Percentiles rank a stretch among this genome's conserved stretches.
Evolutionary conservation across 1,284 basidiomycete genomes (phyloP).

Genomic region (Cryptococcus sp.): DNA sequence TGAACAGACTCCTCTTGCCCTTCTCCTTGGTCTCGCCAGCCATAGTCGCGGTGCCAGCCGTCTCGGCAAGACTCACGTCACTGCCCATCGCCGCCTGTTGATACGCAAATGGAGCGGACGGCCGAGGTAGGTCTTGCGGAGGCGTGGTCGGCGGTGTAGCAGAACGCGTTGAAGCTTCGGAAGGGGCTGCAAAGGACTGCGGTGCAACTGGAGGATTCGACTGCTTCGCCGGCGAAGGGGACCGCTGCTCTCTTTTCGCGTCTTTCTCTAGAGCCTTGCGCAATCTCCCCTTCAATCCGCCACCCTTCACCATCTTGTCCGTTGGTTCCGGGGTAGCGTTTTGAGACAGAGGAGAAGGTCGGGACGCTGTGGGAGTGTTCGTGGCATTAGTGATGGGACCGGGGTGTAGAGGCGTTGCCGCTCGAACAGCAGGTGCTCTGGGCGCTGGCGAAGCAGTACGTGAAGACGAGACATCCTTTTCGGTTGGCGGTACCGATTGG

Average conservation of each 20-base stretch:
- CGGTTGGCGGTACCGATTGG: neutral
- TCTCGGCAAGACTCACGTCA: conserved; percentile 46
- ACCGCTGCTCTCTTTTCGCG: conserved; percentile 27
- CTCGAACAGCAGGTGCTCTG: conserved; percentile 1
- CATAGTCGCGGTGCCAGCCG: conserved; percentile 42
- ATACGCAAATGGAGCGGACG: conserved; percentile 35
- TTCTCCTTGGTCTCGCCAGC: conserved; percentile 55
- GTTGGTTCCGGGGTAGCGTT: conserved; percentile 37
- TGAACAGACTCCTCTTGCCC: conserved; percentile 62
- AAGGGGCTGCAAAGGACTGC: conserved; percentile 28
- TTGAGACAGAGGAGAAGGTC: conserved; percentile 43
- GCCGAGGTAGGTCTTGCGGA: conserved; percentile 33
- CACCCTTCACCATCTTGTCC: conserved; percentile 58
- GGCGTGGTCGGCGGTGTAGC: conserved; percentile 36
- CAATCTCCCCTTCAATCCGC: conserved; percentile 72
- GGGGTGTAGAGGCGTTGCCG: conserved; percentile 31
- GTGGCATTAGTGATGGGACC: conserved; percentile 42
- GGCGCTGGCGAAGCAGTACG: conserved; percentile 4
- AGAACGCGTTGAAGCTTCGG: conserved; percentile 39
- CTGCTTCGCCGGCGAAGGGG: conserved; percentile 21
- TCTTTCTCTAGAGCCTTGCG: conserved; percentile 63
- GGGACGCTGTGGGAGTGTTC: conserved; percentile 25
- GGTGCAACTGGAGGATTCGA: conserved; percentile 13
- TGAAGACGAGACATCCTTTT: neutral
- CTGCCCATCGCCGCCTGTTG: conserved; percentile 39